Evolutionary conservation across 2,329 filamentous ascomycete genomes (phyloP), one percentile per base, ranked within the genome.

Genomic region (Sporothrix mexicana): DNA sequence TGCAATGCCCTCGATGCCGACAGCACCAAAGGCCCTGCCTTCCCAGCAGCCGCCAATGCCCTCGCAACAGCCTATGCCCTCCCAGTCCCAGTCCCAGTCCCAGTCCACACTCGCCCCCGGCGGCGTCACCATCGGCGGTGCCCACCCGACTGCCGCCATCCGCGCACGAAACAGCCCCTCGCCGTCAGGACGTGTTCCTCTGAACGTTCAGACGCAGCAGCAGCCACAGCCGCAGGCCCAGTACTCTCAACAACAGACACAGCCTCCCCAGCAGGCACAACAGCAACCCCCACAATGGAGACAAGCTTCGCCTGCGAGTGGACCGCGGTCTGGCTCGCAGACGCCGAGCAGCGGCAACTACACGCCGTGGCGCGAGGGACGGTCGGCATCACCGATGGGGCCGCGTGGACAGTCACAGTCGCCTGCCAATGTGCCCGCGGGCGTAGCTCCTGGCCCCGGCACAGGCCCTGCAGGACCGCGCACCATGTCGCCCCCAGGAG

Each of bases 321-420:
- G 71, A 2, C 70, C 69, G 12, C 73, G 70, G 0, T 53, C 74
- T 0, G 70, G 72, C 7, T 80, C 81, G 1, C 64, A 70, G 12
- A 78, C 78, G 20, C 77, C 79, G 0, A 77, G 75, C 30, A 77
- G 75, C 30, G 80, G 79, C n/a, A 76, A 74, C 30, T 75, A 78
- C 36, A 76, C 74, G 47, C 79, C 81, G 12, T 81, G 79, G 80
- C 74, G 77, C 45, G 80, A 81, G 25, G 79, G 82, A 72, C 80
- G 81, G 59, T 78, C 82, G 12, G 78, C 78, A 17, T 85, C 85
- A 8, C 84, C 85, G 8, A 78, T 79, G 61, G 79, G 76, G 71
- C 74, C 79, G 23, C 77, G 75, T 43, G 78, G 82, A 8, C 72
- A 74, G 72, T 75, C 74, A 13, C 74, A 74, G 71, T 75, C 74